phyloP scores from a whole-genome alignment of 2,329 filamentous ascomycete genomes.

The Penicillium sp. region DNA sequence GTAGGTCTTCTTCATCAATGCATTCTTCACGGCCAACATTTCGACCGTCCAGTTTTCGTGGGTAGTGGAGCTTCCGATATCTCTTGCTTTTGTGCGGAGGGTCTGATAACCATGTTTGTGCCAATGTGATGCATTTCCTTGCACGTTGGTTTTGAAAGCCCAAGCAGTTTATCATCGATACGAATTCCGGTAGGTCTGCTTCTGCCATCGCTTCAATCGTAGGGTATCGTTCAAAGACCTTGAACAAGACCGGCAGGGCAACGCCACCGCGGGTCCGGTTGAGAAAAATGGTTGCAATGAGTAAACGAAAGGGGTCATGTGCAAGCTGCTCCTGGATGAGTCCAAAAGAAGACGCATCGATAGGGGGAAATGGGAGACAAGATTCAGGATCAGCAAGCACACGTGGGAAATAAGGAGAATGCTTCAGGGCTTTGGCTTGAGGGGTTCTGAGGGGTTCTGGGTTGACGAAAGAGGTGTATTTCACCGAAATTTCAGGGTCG shows the following conservation, averaged over 20 bases:
- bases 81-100: conserved; percentile 54
- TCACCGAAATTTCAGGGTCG: conserved; percentile 3
- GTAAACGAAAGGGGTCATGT: conserved; percentile 65
- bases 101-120: conserved; percentile 56
- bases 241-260: conserved; percentile 67
- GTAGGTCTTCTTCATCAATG: conserved; percentile 42
- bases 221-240: conserved; percentile 59
- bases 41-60: conserved; percentile 42
- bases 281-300: conserved; percentile 75
- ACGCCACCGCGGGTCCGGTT: conserved; percentile 67
- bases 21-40: conserved; percentile 43
- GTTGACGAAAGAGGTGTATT: neutral
- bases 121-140: conserved; percentile 59
- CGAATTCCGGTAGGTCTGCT: conserved; percentile 50
- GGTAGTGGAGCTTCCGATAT: conserved; percentile 51
- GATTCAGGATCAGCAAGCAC: conserved; percentile 32
- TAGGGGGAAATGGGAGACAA: conserved; percentile 55
- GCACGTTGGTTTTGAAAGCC: conserved; percentile 64
- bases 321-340: conserved; percentile 75
- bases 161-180: conserved; percentile 57
- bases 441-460: conserved; percentile 8
- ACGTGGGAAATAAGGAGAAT: conserved; percentile 39
- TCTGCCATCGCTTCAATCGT: conserved; percentile 55
- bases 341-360: conserved; percentile 58
- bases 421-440: conserved; percentile 17